Base-by-base conservation (phyloP, 305 asterid genomes). In the Ilex paraguariensis region DNA sequence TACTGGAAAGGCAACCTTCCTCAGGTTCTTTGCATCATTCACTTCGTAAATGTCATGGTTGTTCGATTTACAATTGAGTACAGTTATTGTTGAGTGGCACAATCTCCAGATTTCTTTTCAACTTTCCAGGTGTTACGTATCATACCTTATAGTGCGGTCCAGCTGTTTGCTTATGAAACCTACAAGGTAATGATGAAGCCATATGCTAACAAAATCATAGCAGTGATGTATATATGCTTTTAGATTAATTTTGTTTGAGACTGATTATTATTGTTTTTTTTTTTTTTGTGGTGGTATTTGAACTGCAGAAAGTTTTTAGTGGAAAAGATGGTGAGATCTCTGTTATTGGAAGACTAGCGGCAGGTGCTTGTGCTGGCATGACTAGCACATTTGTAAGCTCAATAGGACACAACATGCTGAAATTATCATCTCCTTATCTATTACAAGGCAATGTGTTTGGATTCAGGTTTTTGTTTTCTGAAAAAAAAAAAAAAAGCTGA, bases 291-390 rank as follows among this genome's bases (percentile, higher is more conserved):
- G 28, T 21, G 28, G 7, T 54, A 17, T 16, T 59, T 72, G 42
- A 57, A 66, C 66, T 66, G 54, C 78, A 87, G 96, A 87, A 79
- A 73, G 84, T 90, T 64, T 81, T 87, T 67, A 74, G 72, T 30
- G 85, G 88, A 60, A 79, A 81, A 69, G 90, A 84, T 77, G 99
- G 91, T 49, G 82, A 84, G 66, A 96, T 93, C 61, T 81, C 95
- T 56, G 90, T 90, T 61, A 63, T 90, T 65, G 95, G 97, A 82
- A 87, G 99, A 81, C 70, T 90, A 71, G 95, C 96, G 52, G 99
- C 97, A 71, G 97, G 97, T 75, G 99, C 98, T 81, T 93, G 97
- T 83, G 97, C 98, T 79, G 98, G 98, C 87, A 87, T 90, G 98
- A 93, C 97, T 62, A 90, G 95, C 55, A 93, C 98, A 74, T 93